phyloP scores from a whole-genome alignment of 176 grass and related monocot species.

The Stipa capillata region DNA sequence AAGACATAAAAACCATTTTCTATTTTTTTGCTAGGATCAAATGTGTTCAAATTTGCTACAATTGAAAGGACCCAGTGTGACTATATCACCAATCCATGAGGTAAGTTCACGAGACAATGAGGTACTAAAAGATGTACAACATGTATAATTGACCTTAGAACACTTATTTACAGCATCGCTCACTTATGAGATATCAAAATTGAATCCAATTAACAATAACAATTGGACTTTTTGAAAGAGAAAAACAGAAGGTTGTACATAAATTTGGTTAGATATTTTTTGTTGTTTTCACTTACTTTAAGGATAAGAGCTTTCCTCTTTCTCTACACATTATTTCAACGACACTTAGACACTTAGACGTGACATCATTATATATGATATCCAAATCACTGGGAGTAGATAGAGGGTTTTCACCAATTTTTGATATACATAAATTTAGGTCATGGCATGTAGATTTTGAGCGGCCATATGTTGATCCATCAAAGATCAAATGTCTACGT shows the following conservation, averaged over 20 bases:
- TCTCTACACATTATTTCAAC: background rate
- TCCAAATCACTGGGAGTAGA: too few species aligned
- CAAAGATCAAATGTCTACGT: slow-evolving; percentile 14
- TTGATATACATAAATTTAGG: slow-evolving; percentile 7
- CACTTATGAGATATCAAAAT: background rate
- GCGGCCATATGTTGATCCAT: slow-evolving; percentile 22
- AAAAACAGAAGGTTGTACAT: background rate
- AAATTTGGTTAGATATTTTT: background rate
- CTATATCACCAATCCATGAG: background rate
- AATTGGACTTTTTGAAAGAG: background rate
- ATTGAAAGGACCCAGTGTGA: background rate
- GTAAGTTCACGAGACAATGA: background rate
- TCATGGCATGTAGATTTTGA: slow-evolving; percentile 25
- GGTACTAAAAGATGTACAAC: background rate
- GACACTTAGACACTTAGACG: background rate
- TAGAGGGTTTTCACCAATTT: slow-evolving; percentile 54
- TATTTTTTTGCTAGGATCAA: background rate
- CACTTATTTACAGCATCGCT: too few species aligned
- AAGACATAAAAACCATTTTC: too few species aligned
- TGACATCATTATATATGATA: background rate
- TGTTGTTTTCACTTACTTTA: background rate
- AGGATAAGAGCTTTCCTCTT: background rate
- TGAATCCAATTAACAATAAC: background rate
- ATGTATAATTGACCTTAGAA: background rate
- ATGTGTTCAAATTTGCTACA: background rate